Percentiles rank a stretch among this genome's conserved stretches.
Evolutionary conservation across 345 rosid species (phyloP).

Genomic region (Litchi chinensis): DNA sequence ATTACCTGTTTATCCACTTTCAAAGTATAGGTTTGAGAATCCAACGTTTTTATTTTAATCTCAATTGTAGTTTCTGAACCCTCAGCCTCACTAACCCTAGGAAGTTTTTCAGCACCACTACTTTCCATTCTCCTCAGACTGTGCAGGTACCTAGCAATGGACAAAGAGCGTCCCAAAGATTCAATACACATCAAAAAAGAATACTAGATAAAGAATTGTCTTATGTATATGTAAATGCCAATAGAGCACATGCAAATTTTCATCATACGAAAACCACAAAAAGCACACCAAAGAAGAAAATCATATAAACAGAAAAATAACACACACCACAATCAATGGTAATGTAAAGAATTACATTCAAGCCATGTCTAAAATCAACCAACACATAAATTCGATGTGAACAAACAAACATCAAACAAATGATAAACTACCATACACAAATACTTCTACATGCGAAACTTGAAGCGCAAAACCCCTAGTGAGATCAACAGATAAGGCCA

Average conservation of each 20-base stretch:
- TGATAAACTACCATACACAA: background rate
- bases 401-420: background rate
- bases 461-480: background rate
- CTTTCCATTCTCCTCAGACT: constrained; percentile 52
- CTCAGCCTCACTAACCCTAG: constrained; percentile 36
- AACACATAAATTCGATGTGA: background rate
- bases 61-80: constrained; percentile 60
- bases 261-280: background rate
- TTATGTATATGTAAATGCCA: background rate
- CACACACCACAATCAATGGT: background rate
- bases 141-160: constrained; percentile 26
- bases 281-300: background rate
- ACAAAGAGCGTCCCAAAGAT: constrained; percentile 29
- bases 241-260: background rate
- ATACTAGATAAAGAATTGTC: background rate
- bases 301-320: background rate
- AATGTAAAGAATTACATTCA: background rate
- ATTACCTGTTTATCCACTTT: constrained; percentile 76
- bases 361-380: background rate
- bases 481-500: background rate
- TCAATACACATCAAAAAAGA: constrained; percentile 1
- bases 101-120: constrained; percentile 37
- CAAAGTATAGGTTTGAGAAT: constrained; percentile 72
- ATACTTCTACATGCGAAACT: background rate
- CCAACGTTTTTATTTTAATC: constrained; percentile 74